Evolutionary conservation across 108 stramenopile species (phyloP), one percentile per base, ranked within the genome.

Genomic region (Craspedostauros australis): DNA sequence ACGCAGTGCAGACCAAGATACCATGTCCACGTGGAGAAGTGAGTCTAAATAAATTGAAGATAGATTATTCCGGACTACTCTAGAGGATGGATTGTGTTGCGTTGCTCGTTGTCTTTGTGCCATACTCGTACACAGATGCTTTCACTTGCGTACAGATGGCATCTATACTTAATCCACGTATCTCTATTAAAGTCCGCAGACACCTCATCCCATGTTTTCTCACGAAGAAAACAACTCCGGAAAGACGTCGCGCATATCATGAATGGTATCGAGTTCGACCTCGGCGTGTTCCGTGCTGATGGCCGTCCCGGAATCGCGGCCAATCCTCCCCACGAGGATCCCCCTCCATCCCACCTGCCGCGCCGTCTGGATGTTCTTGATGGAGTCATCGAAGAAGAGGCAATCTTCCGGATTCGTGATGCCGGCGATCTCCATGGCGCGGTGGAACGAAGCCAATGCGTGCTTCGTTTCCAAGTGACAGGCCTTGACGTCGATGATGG

Each of bases 381-480:
- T 24, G 33, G 36, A 50, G 39, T 86, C 84, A 50, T 86, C 84
- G 12, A 86, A 55, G 42, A 86, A 77, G 1, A 86, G 11, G 54
- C 77, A 79, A 8, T 46, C 38, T 50, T 68, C 64, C 3, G 72
- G 72, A 62, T 79, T 55, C 8, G 22, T 2, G 0, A 79, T 44
- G 11, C 60, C 70, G 2, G 78, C 80, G 20, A 77, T 50, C 20
- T 64, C 39, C 84, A 86, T 77, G n/a, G 84, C 84, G 2, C 34
- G 33, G 7, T 45, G 32, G 68, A 86, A 86, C 22, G 77, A 62
- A 31, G 54, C 33, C 9, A 5, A 42, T 9, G 69, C 62, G 39
- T 86, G 84, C 32, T 86, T 86, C 28, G 84, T 80, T 49, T 62
- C 74, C 8, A 82, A 60, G 20, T 73, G 50, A 50, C 79, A 84